Percentiles rank a stretch among this genome's conserved stretches.
Evolutionary conservation across 768 basidiomycete genomes (phyloP).

Genomic region (Leccinum barrowsii): DNA sequence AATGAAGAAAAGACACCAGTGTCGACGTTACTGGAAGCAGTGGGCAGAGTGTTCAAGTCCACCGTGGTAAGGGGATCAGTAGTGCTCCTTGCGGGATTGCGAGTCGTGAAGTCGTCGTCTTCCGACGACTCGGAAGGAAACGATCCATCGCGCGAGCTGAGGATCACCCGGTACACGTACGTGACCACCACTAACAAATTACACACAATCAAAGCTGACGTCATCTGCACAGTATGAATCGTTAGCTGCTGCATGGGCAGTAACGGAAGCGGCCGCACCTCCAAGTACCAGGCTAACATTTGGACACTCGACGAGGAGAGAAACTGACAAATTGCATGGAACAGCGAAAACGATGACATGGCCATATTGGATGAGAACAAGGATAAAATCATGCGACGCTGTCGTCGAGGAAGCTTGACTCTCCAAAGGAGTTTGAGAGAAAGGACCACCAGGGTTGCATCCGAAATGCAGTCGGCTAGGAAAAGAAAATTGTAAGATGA

Average conservation of each 20-base stretch:
- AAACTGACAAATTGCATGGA: not conserved
- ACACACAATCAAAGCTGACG: conserved; percentile 7
- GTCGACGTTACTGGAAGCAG: not conserved
- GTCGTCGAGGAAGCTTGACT: conserved; percentile 11
- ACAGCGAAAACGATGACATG: conserved; percentile 5
- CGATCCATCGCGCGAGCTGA: not conserved
- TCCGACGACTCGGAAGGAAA: not conserved
- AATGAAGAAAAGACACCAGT: not conserved
- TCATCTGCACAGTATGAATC: not conserved
- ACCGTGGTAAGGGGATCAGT: conserved; percentile 4
- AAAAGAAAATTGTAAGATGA: not conserved
- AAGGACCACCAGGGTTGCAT: not conserved
- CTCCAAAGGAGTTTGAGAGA: conserved; percentile 10
- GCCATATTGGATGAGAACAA: conserved; percentile 11
- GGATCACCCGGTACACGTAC: conserved; percentile 5
- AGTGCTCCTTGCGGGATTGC: not conserved
- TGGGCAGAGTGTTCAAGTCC: not conserved
- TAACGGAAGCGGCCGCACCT: not conserved
- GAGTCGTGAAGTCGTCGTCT: conserved; percentile 14
- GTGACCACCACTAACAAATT: conserved; percentile 17
- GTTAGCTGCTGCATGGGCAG: not conserved
- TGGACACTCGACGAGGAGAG: not conserved
- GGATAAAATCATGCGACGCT: conserved; percentile 17
- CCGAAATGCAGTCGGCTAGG: not conserved
- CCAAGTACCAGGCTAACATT: not conserved